Evolutionary conservation across 2,329 filamentous ascomycete genomes (phyloP), one percentile per base, ranked within the genome.

Genomic region (Curvularia eragrostidis): DNA sequence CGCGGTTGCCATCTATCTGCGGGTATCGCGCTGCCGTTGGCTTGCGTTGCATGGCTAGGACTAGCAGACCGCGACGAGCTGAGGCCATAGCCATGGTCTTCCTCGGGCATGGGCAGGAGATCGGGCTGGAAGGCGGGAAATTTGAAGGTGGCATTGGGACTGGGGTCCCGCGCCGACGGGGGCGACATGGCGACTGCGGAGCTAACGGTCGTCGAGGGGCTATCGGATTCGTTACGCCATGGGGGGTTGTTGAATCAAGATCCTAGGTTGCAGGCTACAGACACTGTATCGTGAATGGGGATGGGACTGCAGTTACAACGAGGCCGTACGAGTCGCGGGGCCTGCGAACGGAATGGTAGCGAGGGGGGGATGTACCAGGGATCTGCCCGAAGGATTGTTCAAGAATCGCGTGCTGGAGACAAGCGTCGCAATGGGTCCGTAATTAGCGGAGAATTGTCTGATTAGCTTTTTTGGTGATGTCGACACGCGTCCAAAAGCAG

Each of bases 1-100:
- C 85, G 82, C 39, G 85, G 80, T 53, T 86, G 84, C 89, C 89
- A 91, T 65, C 83, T 80, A 62, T 88, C 84, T 53, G 77, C 73
- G 24, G 67, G 62, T 24, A 76, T 69, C 30, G 78, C 60, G 19
- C 71, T 72, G 49, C 69, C 54, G 56, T 71, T 62, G 4, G 61
- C 44, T 34, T 72, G 69, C 18, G 62, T 41, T 42, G 63, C 58
- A 49, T 54, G 68, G 52, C 60, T 69, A 39, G 75, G 74, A 54
- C 73, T 76, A 23, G 69, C 50, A 19, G 68, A 65, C 48, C 73
- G 72, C 56, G 74, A 75, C 18, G 73, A 75, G 58, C 59, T 75
- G 54, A 68, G 62, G 53, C 71, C 70, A 39, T 66, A 70, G 19
- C 42, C 28, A n/a, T 69, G 63, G 55, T 75, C 72, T 58, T 77